Percentiles rank a stretch among this genome's conserved stretches.
phyloP scores from a whole-genome alignment of 345 rosid genomes.

The Citropsis articulata region DNA sequence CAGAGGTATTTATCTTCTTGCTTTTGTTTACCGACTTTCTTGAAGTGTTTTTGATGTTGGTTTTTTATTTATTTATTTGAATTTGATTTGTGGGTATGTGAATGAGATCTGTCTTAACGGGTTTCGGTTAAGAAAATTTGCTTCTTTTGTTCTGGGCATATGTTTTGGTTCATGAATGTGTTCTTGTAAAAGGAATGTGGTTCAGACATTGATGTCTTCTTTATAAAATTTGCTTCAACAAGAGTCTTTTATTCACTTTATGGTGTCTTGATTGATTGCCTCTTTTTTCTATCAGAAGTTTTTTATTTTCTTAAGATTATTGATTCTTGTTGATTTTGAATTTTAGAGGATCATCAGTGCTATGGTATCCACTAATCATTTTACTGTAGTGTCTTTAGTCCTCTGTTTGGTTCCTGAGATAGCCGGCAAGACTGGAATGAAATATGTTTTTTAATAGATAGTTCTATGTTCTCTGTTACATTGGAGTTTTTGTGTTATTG shows the following conservation, averaged over 20 bases:
- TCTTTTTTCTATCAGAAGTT: not conserved
- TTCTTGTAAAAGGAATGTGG: not conserved
- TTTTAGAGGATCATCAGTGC: not conserved
- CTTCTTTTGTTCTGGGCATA: not conserved
- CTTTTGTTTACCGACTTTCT: not conserved
- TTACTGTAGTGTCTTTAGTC: not conserved
- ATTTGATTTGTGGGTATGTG: not conserved
- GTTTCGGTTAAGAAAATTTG: not conserved
- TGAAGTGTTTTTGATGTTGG: not conserved
- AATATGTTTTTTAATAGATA: too few relatives aligned
- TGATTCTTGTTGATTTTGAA: not conserved
- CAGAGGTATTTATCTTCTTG: constrained; percentile 4
- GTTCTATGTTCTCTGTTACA: constrained; percentile 4
- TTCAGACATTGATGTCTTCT: not conserved
- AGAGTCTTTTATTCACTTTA: not conserved
- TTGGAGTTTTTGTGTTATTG: not conserved
- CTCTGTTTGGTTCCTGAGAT: not conserved
- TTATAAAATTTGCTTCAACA: not conserved
- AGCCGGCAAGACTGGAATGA: not conserved
- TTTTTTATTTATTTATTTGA: not conserved
- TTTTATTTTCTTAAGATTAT: not conserved
- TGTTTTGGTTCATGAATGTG: not conserved
- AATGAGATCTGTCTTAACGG: constrained; percentile 8
- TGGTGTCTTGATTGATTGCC: not conserved
- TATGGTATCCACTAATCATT: not conserved